Base-by-base conservation (phyloP, 306 rosid genomes). In the Vigna trinervia region DNA sequence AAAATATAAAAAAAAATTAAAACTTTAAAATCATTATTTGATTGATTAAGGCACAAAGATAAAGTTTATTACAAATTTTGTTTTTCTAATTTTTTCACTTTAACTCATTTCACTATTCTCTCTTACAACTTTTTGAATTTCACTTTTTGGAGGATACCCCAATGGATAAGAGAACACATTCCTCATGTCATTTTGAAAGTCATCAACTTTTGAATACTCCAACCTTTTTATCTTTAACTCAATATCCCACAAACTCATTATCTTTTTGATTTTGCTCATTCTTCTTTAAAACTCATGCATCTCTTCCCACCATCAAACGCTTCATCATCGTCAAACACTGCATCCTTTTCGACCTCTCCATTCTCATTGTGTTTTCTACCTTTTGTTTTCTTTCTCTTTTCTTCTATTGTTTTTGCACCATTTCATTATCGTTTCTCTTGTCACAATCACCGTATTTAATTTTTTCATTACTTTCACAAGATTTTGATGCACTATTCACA, bases 321-420 rank as follows among this genome's bases (percentile, higher is more conserved):
- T 75, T 81, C 78, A 81, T 10, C 0, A 59, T 38, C 5, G 12
- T 51, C 81, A 73, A 51, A 41, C 85, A 75, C 12, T 75, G 73
- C 60, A 68, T 48, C 52, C 54, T 81, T 9, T 34, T 69, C 3
- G 1, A 5, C 12, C 14, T 5, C 0, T 69, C 69, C 72, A 76
- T 48, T 7, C 13, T 11, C 4, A 54, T 8, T 3, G 6, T 0
- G 1, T 20, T 20, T 20, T 20, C 22, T 20, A 20, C 1, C 22
- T 20, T 20, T 20, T 20, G 22, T 20, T 20, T 20, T 1, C 22
- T 20, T 1, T 20, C 22, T 20, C 22, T 20, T 1, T 20, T 20
- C 22, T 20, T 20, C 22, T 1, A 20, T 1, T 20, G 1, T 20
- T 20, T 20, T 1, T 20, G 22, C 22, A 20, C 22, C 22, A 20